Evolutionary conservation across 352 stramenopile species (phyloP), one percentile per base, ranked within the genome.

Genomic region (Phytopythium ostracodes): DNA sequence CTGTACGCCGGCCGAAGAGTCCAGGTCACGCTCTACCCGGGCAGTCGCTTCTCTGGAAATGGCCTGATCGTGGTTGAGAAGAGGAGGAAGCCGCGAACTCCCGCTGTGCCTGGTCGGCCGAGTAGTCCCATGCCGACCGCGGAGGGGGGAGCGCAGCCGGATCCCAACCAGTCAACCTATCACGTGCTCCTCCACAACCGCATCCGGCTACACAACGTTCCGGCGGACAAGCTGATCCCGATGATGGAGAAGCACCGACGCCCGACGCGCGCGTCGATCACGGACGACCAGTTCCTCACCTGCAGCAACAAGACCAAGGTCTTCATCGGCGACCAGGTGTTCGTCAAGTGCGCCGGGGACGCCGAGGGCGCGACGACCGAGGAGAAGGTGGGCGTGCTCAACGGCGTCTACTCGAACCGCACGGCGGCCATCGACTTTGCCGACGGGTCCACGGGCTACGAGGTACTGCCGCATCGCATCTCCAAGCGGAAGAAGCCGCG

Each of bases 311-410:
- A 90, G 61, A 56, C 71, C 1, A 88, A 86, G 53, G 81, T 90
- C 14, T 80, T 85, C 66, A 90, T 92, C 31, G 83, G 83, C n/a
- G 83, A 92, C 52, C 83, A 90, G 59, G 79, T 92, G 14, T 79
- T 82, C 36, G 83, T 90, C 56, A 79, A 83, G 49, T 89, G 77
- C 54, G 74, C 82, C 38, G 72, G 73, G 25, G 80, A 90, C 27
- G 66, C 74, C 38, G 79, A 87, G 36, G 73, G 65, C 40, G 53
- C 74, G 29, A 60, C 71, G 4, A 62, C 69, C 22, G 80, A 90
- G 61, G 77, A 90, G 27, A 92, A 90, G 47, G 55, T 90, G 20
- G 83, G 83, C 1, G 68, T 88, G 44, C 59, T 92, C 1, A 92
- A 92, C 40, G 83, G 83, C 20, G 70, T 92, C n/a, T 92, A 88